Base-by-base conservation (phyloP, 2,329 filamentous ascomycete genomes). In the Fusarium devonianum region DNA sequence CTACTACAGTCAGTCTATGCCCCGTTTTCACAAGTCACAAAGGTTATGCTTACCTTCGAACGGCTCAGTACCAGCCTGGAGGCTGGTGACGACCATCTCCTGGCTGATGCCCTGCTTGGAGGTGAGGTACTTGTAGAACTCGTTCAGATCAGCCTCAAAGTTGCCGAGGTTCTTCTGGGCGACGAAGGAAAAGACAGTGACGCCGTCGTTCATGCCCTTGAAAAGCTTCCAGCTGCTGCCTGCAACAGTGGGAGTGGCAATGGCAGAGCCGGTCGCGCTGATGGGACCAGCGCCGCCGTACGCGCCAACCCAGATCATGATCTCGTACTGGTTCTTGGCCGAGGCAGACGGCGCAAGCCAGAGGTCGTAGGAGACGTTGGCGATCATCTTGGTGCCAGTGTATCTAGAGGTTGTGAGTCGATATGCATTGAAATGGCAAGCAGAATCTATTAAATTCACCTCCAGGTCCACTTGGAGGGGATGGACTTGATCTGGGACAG, bases 231-330 rank as follows among this genome's bases (percentile, higher is more conserved):
- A 88, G 14, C 62, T 69, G 23, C 71, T 67, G 29, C 80, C 82
- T 25, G 69, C 80, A 42, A 87, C 73, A 8, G 72, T 80, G 6
- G 77, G 71, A 1, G 78, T 84, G 3, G 35, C 48, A 13, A 58
- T 28, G 8, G 55, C 32, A 8, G 30, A 40, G n/a, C 44, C 44
- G 8, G 52, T 47, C 6, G 36, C 26, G n/a, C 43, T 51, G 17
- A 85, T 85, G 26, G 83, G 82, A 3, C 79, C 79, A 1, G 82
- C 82, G 41, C 80, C 81, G 26, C 83, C 83, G 36, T 82, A 71
- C 3, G 79, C 76, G 2, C 73, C 78, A 36, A 85, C 73, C 84
- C 83, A 87, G 60, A 86, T 74, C 84, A 87, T 86, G 67, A 86
- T 76, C 69, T 86, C 84, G 67, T 83, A 84, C 62, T 81, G 71